Percentiles rank a stretch among this genome's conserved stretches.
These are phyloP conservation scores for Microdochium paspali DNA, from an alignment of 2,329 filamentous ascomycete genomes.

Conservation along the genomic window DNA sequence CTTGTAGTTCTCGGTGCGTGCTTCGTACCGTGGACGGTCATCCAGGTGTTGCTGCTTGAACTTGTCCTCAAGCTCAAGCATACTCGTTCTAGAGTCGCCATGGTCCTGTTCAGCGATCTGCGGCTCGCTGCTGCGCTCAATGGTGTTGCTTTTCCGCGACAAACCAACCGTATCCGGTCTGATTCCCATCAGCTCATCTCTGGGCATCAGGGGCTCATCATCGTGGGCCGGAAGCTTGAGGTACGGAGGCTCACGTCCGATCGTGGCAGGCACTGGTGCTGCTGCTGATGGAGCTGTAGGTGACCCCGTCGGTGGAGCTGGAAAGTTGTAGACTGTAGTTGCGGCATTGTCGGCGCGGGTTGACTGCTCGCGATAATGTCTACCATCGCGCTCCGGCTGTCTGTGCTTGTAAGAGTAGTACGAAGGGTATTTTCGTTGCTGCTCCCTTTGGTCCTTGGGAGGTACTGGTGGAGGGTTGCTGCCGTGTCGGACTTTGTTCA, in stretches of 20 bases:
- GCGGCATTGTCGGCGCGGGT: background rate
- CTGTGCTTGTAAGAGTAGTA: background rate
- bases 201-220: background rate
- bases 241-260: background rate
- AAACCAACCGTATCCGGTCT: background rate
- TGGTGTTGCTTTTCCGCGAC: background rate
- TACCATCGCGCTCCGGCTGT: background rate
- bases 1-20: background rate
- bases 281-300: too few relatives aligned
- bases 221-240: background rate
- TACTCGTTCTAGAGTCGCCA: background rate
- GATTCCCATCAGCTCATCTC: background rate
- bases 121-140: background rate
- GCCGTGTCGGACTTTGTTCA: background rate
- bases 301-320: background rate
- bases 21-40: background rate
- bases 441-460: background rate
- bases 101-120: background rate
- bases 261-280: background rate
- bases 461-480: background rate
- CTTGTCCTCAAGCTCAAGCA: background rate
- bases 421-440: background rate
- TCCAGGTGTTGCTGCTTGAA: background rate
- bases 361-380: background rate
- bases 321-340: background rate